A percentile compares a stretch with the other conserved stretches of the same genome.
Conservation (phyloP, 768 basidiomycete species). For the Macrolepiota albuminosa region DNA sequence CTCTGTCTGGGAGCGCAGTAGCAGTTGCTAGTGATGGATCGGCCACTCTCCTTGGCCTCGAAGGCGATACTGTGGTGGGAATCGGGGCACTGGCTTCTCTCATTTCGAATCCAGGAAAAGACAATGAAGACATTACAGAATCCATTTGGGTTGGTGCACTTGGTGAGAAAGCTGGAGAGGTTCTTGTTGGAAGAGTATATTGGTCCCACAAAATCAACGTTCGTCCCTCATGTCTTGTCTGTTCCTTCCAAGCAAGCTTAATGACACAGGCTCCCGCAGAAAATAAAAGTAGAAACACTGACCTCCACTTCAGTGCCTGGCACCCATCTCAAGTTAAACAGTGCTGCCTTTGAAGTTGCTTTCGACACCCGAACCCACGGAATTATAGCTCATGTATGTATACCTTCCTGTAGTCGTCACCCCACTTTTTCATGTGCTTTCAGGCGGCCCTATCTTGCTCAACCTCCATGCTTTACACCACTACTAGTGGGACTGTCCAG, state of each 20-base stretch:
- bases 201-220: conserved; percentile 4
- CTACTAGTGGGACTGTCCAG: conserved; percentile 74
- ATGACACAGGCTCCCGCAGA: conserved; percentile 28
- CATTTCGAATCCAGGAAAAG: conserved; percentile 21
- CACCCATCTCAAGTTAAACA: conserved; percentile 16
- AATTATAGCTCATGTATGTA: conserved; percentile 58
- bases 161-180: conserved; percentile 8
- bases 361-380: conserved; percentile 69
- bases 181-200: conserved; percentile 20
- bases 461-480: conserved; percentile 50
- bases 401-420: not conserved
- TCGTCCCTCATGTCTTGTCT: not conserved
- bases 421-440: not conserved
- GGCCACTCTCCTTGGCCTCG: conserved; percentile 50
- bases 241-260: not conserved
- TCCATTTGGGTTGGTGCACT: conserved; percentile 9
- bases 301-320: conserved; percentile 44
- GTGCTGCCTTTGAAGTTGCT: conserved; percentile 43
- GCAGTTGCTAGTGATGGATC: conserved; percentile 52
- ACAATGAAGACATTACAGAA: conserved; percentile 6
- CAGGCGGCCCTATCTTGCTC: conserved; percentile 41
- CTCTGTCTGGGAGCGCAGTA: conserved; percentile 53
- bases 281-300: conserved; percentile 45
- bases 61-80: conserved; percentile 34
- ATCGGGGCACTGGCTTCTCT: conserved; percentile 59